Evolutionary conservation across 768 basidiomycete genomes (phyloP).

Genomic region (Trametes maxima): DNA sequence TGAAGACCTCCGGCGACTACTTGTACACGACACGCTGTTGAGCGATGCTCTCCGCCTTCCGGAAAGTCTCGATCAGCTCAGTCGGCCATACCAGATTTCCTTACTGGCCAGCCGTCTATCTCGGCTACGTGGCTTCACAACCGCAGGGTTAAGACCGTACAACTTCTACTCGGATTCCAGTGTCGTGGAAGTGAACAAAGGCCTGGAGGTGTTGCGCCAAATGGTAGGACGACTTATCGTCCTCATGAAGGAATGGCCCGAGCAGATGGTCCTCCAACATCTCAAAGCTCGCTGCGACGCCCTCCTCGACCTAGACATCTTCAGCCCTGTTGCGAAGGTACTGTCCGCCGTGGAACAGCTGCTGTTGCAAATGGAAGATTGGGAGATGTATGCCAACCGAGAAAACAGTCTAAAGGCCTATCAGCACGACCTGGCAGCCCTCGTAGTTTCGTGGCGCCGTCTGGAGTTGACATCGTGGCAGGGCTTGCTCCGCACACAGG

Average conservation of each 20-base stretch:
- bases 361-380: constrained; percentile 86
- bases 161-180: constrained; percentile 88
- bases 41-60: constrained; percentile 6
- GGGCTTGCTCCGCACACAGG: constrained; percentile 72
- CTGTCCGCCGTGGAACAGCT: constrained; percentile 85
- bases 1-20: constrained; percentile 3
- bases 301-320: constrained; percentile 60
- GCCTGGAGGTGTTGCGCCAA: constrained; percentile 48
- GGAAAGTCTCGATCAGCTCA: constrained; percentile 48
- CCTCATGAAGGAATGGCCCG: constrained; percentile 86
- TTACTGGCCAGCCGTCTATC: constrained; percentile 44
- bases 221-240: constrained; percentile 55
- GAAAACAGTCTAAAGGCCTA: constrained; percentile 75
- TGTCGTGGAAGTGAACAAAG: constrained; percentile 67
- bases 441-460: constrained; percentile 90
- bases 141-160: constrained; percentile 37
- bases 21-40: constrained; percentile 22
- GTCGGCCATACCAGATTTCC: constrained; percentile 52
- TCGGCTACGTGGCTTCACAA: constrained; percentile 33
- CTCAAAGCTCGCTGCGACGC: constrained; percentile 69
- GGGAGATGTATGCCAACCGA: constrained; percentile 96
- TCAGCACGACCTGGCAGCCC: constrained; percentile 62
- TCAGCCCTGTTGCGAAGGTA: constrained; percentile 78
- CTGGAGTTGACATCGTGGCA: constrained; percentile 91
- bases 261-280: constrained; percentile 95